Evolutionary conservation across 2,329 filamentous ascomycete genomes (phyloP).

Genomic region (Colletotrichum tanaceti): DNA sequence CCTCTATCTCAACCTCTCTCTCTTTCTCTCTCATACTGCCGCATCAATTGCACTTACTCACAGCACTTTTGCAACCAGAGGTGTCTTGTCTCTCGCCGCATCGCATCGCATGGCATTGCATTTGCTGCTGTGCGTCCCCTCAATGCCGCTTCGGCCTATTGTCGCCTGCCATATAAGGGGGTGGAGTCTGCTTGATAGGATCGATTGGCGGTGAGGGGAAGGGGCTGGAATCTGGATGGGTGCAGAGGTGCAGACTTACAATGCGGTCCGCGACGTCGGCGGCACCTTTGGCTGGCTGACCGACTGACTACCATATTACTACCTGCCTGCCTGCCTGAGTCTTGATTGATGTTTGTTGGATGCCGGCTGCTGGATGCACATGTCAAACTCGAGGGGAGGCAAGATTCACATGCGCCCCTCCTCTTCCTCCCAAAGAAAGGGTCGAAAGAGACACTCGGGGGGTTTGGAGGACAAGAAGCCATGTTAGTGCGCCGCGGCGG

Average conservation of each 20-base stretch:
- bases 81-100: conserved; percentile 5
- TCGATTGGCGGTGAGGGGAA: conserved; percentile 32
- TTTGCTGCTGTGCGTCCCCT: background rate
- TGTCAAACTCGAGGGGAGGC: background rate
- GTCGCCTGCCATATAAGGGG: background rate
- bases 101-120: conserved; percentile 28
- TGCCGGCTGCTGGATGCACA: conserved; percentile 1
- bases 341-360: background rate
- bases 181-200: background rate
- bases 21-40: background rate
- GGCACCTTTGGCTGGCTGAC: conserved; percentile 3
- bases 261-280: conserved; percentile 4
- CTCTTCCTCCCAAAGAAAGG: background rate
- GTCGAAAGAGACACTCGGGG: background rate
- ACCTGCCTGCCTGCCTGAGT: background rate
- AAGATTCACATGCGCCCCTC: conserved; percentile 16
- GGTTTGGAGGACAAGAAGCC: background rate
- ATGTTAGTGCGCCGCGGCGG: background rate
- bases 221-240: background rate
- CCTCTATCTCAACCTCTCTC: too few species aligned
- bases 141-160: background rate
- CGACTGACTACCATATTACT: too few species aligned
- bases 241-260: background rate
- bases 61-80: conserved; percentile 9
- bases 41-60: background rate